These are phyloP conservation scores for Allium fistulosum DNA, from an alignment of 106 monocot species.

Conservation along the genomic window DNA sequence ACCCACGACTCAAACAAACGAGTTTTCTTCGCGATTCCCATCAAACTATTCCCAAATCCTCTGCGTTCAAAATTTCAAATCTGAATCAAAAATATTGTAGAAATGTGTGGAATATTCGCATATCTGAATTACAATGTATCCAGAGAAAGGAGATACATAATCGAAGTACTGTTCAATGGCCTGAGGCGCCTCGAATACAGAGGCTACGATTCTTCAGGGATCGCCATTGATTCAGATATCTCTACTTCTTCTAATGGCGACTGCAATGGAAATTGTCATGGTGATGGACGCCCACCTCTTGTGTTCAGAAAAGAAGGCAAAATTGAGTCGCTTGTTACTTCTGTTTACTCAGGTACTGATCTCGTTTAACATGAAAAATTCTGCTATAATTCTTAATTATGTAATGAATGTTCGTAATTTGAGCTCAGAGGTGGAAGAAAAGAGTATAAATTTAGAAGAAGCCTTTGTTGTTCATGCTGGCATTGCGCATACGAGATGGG, in stretches of 20 bases:
- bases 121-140: slow-evolving; percentile 90
- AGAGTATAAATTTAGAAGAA: slow-evolving; percentile 62
- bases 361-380: neutral
- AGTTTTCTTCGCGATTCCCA: too few species aligned
- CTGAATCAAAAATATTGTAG: neutral
- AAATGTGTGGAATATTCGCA: slow-evolving; percentile 96
- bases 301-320: slow-evolving; percentile 91
- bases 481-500: slow-evolving; percentile 98
- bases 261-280: neutral
- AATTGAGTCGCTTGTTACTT: slow-evolving; percentile 90
- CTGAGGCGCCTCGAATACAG: slow-evolving; percentile 91
- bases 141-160: slow-evolving; percentile 80
- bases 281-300: slow-evolving; percentile 23
- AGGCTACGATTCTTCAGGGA: slow-evolving; percentile 94
- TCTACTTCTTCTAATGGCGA: slow-evolving; percentile 24
- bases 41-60: too few species aligned
- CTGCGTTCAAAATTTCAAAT: neutral
- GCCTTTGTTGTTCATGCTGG: slow-evolving; percentile 79
- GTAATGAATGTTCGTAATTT: neutral
- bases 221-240: slow-evolving; percentile 81
- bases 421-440: slow-evolving; percentile 57
- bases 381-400: neutral
- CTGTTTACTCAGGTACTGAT: slow-evolving; percentile 67
- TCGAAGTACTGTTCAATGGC: slow-evolving; percentile 92
- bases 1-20: too few species aligned